Evolutionary conservation across 306 rosid genomes (phyloP).

Genomic region (Trifolium repens): DNA sequence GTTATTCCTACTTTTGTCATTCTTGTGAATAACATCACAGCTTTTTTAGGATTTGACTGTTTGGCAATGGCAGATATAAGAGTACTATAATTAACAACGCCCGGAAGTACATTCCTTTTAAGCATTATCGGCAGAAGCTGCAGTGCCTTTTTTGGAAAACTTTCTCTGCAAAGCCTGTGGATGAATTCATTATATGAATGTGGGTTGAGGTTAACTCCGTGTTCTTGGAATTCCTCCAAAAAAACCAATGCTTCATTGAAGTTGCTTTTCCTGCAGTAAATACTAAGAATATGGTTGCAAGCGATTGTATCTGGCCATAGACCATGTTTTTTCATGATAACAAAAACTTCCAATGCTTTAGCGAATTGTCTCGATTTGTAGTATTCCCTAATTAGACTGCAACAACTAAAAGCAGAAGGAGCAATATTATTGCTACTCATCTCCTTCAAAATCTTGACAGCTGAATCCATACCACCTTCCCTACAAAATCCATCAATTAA

Average conservation of each 20-base stretch:
- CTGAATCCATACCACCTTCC: slow-evolving; percentile 55
- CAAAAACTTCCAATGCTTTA: slow-evolving; percentile 49
- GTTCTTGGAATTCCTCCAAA: slow-evolving; percentile 51
- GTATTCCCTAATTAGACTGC: slow-evolving; percentile 51
- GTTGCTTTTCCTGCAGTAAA: slow-evolving; percentile 50
- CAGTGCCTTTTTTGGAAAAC: slow-evolving; percentile 54
- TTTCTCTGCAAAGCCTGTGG: slow-evolving; percentile 53
- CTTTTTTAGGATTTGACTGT: slow-evolving; percentile 46
- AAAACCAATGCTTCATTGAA: slow-evolving; percentile 56
- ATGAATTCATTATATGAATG: slow-evolving; percentile 60
- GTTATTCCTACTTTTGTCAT: slow-evolving; percentile 55
- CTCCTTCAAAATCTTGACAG: slow-evolving; percentile 52
- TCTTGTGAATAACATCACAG: slow-evolving; percentile 52
- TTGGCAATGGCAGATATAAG: slow-evolving; percentile 65
- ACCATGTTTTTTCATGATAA: slow-evolving; percentile 50
- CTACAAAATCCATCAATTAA: slow-evolving; percentile 56
- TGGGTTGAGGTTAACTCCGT: slow-evolving; percentile 54
- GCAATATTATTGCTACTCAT: slow-evolving; percentile 51
- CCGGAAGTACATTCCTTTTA: slow-evolving; percentile 61
- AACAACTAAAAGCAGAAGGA: slow-evolving; percentile 46
- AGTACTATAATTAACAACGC: slow-evolving; percentile 55
- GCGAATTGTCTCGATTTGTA: slow-evolving; percentile 49
- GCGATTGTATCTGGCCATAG: slow-evolving; percentile 51
- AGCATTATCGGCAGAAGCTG: slow-evolving; percentile 69
- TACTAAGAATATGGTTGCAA: slow-evolving; percentile 62